Base-by-base conservation (phyloP, 2,329 filamentous ascomycete species). In the Aureobasidium sp. region DNA sequence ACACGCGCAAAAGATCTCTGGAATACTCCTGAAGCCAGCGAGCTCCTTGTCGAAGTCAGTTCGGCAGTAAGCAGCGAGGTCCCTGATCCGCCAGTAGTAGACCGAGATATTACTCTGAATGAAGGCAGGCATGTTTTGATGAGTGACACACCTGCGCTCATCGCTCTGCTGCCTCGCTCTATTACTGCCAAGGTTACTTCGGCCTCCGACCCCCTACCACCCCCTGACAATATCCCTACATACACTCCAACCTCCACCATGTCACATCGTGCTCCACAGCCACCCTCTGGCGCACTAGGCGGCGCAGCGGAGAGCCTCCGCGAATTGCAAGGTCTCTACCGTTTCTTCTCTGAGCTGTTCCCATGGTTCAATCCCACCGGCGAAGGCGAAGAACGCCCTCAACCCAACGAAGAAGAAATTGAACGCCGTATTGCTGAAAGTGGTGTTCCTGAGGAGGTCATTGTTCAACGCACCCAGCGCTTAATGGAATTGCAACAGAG, bases 131-230 rank as follows among this genome's bases (percentile, higher is more conserved):
- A 95, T 70, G 84, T 90, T 26, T 87, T 92, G 63, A 81, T 96
- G 9, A 88, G 90, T 34, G 89, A 92, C 66, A 84, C 87, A 3
- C 88, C 87, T 0, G 77, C 81, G 1, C 81, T 96, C 26, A 87
- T 93, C 68, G 81, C 84, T 0, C 78, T 88, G 43, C 80, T 94
- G 7, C 90, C 92, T 0, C 79, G 81, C 1, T 75, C 77, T 9
- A 82, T 90, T 68, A 85, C 91, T 12, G 79, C 82, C 20, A 78
- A 81, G 37, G 79, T 85, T 51, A 86, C 87, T 2, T 92, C 88
- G 65, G 84, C 90, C 20, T 94, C 90, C 26, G 92, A 96, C 70
- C 91, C 91, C 1, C 77, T 96, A 15, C 90, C 92, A 24, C 92
- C 92, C 1, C 74, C 81, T 0, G 76, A 83, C 61, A 74, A 69